Base-by-base conservation (phyloP, 257 asterid species). In the Echium plantagineum region DNA sequence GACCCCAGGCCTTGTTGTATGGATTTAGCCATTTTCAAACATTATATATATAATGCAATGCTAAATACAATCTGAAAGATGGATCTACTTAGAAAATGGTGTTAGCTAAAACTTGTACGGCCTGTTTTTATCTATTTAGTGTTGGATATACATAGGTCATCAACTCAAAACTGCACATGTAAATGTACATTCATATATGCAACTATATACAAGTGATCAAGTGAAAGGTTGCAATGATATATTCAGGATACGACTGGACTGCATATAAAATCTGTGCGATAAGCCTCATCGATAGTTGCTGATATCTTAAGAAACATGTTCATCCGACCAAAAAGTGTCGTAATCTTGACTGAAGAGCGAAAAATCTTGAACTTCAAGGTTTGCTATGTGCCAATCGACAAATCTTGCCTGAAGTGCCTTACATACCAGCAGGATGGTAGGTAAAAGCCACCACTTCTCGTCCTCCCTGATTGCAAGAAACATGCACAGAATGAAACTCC, bases 321-420 rank as follows among this genome's bases (percentile, higher is more conserved):
- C 98, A 26, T 83, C 83, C 4, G 94, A 95, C 98, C 98, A 90
- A 70, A 90, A 90, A 55, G 96, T 87, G 72, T 87, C 98, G 0
- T 96, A 91, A 70, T 90, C 89, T 5, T 89, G 86, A 69, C 84
- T 85, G 86, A 78, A 90, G 63, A 90, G 86, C 49, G 96, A 90
- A 22, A 80, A 77, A 72, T 90, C 96, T 73, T 75, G 84, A 28
- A 87, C 83, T 80, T 90, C 98, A 42, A 87, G 60, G 72, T 87
- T 90, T 49, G 96, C 98, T 55, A 87, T 78, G 68, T 87, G 88
- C 96, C 98, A 90, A 74, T 90, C 91, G 5, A 85, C 84, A 57
- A 90, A 78, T 62, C 95, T 89, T 65, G 95, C 95, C 81, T 90
- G 96, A 66, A 81, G 66, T 4, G 80, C 77, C 83, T 90, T 90